Evolutionary conservation across 2,329 filamentous ascomycete species (phyloP).

Genomic region (Hypoxylon sp.): DNA sequence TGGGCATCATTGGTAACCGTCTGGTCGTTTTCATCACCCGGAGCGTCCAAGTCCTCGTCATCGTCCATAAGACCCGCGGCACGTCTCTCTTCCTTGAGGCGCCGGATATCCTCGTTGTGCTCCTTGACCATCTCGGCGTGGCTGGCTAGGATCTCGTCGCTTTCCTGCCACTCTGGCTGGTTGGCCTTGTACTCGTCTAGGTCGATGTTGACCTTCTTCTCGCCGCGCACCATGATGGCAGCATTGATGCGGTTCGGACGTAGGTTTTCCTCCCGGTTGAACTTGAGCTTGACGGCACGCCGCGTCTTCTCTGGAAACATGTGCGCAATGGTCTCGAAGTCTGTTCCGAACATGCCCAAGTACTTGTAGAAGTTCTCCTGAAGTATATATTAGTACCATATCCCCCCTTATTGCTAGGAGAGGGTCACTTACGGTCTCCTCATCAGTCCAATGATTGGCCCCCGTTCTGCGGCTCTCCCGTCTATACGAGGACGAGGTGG

Average conservation of each 20-base stretch:
- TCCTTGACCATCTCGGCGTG: conserved; percentile 53
- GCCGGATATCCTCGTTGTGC: conserved; percentile 56
- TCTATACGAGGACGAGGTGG: conserved; percentile 74
- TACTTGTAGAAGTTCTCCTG: conserved; percentile 76
- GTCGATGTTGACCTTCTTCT: conserved; percentile 65
- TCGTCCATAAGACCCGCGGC: conserved; percentile 48
- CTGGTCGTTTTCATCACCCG: conserved; percentile 48
- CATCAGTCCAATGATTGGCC: conserved; percentile 73
- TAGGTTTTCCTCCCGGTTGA: conserved; percentile 78
- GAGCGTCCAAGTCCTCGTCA: conserved; percentile 49
- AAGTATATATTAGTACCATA: not conserved
- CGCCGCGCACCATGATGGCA: conserved; percentile 64
- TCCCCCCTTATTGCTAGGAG: not conserved
- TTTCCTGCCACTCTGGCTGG: conserved; percentile 57
- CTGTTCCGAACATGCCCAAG: conserved; percentile 79
- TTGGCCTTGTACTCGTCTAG: conserved; percentile 66
- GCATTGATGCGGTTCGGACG: conserved; percentile 70
- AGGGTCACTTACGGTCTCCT: conserved; percentile 59
- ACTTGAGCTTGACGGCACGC: conserved; percentile 82
- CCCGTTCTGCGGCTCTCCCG: conserved; percentile 67
- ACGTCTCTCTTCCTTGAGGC: conserved; percentile 52
- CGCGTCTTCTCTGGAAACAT: conserved; percentile 78
- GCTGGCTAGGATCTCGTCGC: conserved; percentile 65
- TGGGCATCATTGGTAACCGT: conserved; percentile 23
- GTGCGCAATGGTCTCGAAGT: conserved; percentile 80